Percentiles rank a stretch among this genome's conserved stretches.
phyloP scores from a whole-genome alignment of 352 stramenopile genomes.

The Pythium volutum region DNA sequence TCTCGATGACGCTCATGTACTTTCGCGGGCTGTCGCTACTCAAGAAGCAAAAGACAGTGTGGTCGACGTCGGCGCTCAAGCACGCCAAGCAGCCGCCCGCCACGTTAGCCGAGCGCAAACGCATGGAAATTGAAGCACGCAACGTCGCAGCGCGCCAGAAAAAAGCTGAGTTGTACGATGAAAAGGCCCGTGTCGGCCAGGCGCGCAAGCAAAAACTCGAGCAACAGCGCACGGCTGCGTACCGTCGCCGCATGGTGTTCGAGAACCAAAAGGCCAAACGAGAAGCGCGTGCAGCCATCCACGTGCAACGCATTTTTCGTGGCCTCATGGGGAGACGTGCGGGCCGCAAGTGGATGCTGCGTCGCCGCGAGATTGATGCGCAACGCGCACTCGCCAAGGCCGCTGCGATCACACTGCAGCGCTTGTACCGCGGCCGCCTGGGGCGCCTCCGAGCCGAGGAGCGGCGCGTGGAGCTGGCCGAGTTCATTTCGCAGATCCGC shows the following conservation, averaged over 20 bases:
- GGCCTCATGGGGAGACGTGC: constrained; percentile 80
- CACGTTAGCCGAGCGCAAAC: constrained; percentile 39
- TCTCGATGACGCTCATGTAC: constrained; percentile 96
- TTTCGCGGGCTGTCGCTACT: constrained; percentile 90
- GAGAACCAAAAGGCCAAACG: constrained; percentile 65
- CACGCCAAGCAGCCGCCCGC: constrained; percentile 9
- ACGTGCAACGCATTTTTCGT: constrained; percentile 77
- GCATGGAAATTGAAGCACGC: constrained; percentile 49
- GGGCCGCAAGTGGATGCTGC: constrained; percentile 79
- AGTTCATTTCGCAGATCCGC: constrained; percentile 92
- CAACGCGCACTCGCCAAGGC: constrained; percentile 71
- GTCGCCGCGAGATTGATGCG: constrained; percentile 82
- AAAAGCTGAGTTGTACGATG: constrained; percentile 40
- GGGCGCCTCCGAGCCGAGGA: constrained; percentile 82
- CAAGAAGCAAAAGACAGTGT: constrained; percentile 79
- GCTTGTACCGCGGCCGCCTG: constrained; percentile 83
- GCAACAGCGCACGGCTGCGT: constrained; percentile 55
- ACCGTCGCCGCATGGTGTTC: constrained; percentile 54
- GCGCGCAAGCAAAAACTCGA: constrained; percentile 66
- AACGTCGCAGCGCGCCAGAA: constrained; percentile 42
- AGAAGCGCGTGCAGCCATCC: constrained; percentile 39
- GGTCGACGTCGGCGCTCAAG: constrained; percentile 49
- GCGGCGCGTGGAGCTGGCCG: constrained; percentile 85
- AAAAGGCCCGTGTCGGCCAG: constrained; percentile 58
- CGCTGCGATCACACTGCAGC: constrained; percentile 81